A percentile compares a stretch with the other conserved stretches of the same genome.
phyloP scores from a whole-genome alignment of 176 grass and related monocot species.

The Avena sativa region DNA sequence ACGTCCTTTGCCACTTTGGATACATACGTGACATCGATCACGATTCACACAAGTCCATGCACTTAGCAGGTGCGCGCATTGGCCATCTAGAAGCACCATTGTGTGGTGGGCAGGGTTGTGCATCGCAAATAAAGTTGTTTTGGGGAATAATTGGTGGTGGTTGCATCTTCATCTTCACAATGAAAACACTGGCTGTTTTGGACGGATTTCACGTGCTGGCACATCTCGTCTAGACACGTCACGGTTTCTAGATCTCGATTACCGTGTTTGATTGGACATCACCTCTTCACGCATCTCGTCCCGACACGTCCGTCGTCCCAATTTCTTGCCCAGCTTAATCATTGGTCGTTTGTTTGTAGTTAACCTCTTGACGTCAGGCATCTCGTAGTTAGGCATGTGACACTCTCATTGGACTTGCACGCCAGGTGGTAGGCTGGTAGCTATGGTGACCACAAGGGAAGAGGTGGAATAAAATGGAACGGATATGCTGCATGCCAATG shows the following conservation, averaged over 20 bases:
- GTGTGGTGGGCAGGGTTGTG: not conserved
- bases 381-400: not conserved
- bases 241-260: not conserved
- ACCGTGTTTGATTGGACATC: not conserved
- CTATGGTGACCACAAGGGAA: not conserved
- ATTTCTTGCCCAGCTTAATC: not conserved
- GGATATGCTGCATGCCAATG: slow-evolving; percentile 18
- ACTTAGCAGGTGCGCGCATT: not conserved
- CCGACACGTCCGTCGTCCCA: not conserved
- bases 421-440: not conserved
- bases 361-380: not conserved
- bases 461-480: not conserved
- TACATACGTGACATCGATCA: not conserved
- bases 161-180: not conserved
- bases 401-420: not conserved
- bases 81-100: not conserved
- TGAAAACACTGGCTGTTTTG: not conserved
- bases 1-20: not conserved
- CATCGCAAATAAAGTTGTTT: not conserved
- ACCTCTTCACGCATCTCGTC: not conserved
- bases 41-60: not conserved
- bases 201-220: not conserved
- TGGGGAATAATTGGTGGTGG: not conserved
- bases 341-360: not conserved
- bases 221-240: not conserved